phyloP scores from a whole-genome alignment of 2,329 filamentous ascomycete species.

The Zalaria sp. region DNA sequence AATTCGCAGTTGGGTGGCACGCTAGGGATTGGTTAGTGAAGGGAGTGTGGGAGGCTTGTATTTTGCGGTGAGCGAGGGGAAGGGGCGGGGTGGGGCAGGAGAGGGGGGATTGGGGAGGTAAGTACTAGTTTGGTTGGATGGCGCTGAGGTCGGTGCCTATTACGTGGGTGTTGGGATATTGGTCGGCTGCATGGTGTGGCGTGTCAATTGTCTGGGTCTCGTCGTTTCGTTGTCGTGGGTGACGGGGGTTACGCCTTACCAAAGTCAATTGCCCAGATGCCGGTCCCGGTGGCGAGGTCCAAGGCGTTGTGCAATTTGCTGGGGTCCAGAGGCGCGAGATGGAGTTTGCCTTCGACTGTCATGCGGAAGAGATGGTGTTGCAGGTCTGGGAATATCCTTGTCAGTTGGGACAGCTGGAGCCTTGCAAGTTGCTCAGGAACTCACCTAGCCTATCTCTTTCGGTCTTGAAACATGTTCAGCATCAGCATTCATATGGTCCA shows the following conservation, averaged over 20 bases:
- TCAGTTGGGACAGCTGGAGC: no score
- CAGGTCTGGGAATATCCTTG: conserved; percentile 15
- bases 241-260: background rate
- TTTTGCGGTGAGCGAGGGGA: background rate
- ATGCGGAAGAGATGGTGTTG: conserved; percentile 24
- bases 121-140: background rate
- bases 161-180: conserved; percentile 1
- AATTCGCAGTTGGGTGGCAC: conserved; percentile 9
- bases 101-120: background rate
- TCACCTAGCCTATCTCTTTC: background rate
- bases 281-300: background rate
- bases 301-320: background rate
- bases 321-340: conserved; percentile 5
- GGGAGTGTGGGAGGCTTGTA: background rate
- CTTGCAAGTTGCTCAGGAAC: no score
- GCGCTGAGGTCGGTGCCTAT: conserved; percentile 7
- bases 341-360: conserved; percentile 6
- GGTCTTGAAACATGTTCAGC: background rate
- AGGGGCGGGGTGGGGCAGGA: background rate
- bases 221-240: no score
- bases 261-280: conserved; percentile 5
- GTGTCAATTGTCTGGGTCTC: no score
- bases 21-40: background rate
- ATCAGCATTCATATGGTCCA: background rate
- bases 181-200: background rate